Base-by-base conservation (phyloP, 768 basidiomycete species). In the Pleurotus giganteus region DNA sequence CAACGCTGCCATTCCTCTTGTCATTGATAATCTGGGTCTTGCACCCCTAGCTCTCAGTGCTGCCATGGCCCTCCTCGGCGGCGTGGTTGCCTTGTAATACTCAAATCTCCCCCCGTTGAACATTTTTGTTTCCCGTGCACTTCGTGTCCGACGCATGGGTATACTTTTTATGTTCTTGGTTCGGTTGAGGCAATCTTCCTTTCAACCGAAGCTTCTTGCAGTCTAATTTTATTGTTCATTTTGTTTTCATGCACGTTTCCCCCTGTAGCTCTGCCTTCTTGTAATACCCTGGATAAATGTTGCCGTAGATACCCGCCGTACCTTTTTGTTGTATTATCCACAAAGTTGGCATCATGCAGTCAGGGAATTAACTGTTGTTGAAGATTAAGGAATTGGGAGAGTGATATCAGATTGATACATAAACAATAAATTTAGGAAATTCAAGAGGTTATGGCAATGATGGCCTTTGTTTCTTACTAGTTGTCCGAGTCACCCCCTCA, bases 1-100 rank as follows among this genome's bases (percentile, higher is more conserved):
- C 13, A 51, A 51, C 34, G 49, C 23, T 36, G 49, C 49, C 34
- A 26, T 37, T 1, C 19, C 49, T 23, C 24, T 51, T 11, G 26
- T 51, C 19, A 6, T 34, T 4, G n/a, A 24, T n/a, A 45, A 45
- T 17, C 19, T 34, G 8, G 43, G 43, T 15, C 4, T 51, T 23
- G 23, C 24, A 11, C 49, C 49, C 19, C 21, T 37, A 6, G 49
- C 34, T n/a, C n/a, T 51, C 8, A 37, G 49, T 19, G 49, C 49
- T n/a, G 49, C 49, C 23, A 51, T 51, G 49, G 49, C 49, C 11
- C 34, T 51, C 31, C 24, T 51, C 13, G 49, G 49, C 26, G 49
- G 49, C 12, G 24, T 51, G 5, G 34, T 36, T 24, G 49, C 49
- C 32, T 21, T 51, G 49, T 51, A 51, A 45, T 26, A 9, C 12